These are phyloP conservation scores for Scutellaria baicalensis DNA, from an alignment of 257 asterid species.

Conservation along the genomic window DNA sequence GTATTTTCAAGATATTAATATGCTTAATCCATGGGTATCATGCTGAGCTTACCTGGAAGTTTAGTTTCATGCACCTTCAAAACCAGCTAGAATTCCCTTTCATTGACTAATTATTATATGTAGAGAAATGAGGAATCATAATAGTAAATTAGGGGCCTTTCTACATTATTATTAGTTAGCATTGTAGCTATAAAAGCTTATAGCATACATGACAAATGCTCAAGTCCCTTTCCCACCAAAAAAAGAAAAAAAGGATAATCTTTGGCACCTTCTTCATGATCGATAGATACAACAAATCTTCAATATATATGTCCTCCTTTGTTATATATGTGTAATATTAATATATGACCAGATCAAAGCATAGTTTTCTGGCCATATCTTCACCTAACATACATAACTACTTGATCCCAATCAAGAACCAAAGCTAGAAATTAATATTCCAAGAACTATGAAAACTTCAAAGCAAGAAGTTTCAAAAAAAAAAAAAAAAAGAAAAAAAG, in stretches of 20 bases:
- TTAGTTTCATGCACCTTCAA: background rate
- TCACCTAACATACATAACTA: background rate
- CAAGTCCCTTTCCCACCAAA: background rate
- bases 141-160: background rate
- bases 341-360: background rate
- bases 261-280: constrained; percentile 5
- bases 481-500: background rate
- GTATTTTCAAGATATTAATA: background rate
- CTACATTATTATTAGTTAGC: background rate
- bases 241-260: background rate
- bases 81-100: background rate
- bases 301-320: background rate
- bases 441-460: background rate
- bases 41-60: background rate
- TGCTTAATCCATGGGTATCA: background rate
- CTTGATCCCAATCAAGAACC: background rate
- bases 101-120: background rate
- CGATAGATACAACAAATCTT: constrained; percentile 3
- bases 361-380: constrained; percentile 2
- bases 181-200: background rate
- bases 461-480: background rate
- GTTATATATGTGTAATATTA: background rate
- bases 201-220: constrained; percentile 4
- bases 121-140: background rate
- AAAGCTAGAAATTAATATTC: too few species aligned